phyloP scores from a whole-genome alignment of 495 filamentous ascomycete species.

The Lophiostoma macrostomum region DNA sequence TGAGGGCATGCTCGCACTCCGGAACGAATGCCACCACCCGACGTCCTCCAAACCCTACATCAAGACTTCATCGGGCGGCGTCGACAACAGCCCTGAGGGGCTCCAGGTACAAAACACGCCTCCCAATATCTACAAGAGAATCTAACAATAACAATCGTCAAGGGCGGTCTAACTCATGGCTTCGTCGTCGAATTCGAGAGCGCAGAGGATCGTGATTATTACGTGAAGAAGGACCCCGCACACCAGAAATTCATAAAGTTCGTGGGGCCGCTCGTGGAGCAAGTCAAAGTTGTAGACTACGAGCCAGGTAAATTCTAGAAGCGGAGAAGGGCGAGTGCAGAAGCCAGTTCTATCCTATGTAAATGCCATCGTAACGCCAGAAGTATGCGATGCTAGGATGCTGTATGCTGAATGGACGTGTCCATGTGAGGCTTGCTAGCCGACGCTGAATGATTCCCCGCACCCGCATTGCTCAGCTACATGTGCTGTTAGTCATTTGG shows the following conservation, averaged over 20 bases:
- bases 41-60: slow-evolving; percentile 56
- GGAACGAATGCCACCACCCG: slow-evolving; percentile 49
- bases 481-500: slow-evolving; percentile 11
- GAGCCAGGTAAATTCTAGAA: slow-evolving; percentile 41
- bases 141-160: neutral
- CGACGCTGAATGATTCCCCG: slow-evolving; percentile 95
- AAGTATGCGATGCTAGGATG: slow-evolving; percentile 28
- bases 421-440: slow-evolving; percentile 21
- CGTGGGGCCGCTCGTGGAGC: slow-evolving; percentile 34
- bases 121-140: neutral
- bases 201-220: slow-evolving; percentile 40
- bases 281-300: slow-evolving; percentile 46
- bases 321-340: slow-evolving; percentile 10
- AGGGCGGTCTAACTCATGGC: slow-evolving; percentile 57
- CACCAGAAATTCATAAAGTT: slow-evolving; percentile 37
- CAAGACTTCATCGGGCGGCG: slow-evolving; percentile 55
- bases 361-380: slow-evolving; percentile 16
- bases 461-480: slow-evolving; percentile 96
- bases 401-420: neutral
- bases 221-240: slow-evolving; percentile 44
- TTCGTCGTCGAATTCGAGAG: slow-evolving; percentile 63
- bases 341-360: neutral
- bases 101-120: slow-evolving; percentile 49
- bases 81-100: slow-evolving; percentile 63
- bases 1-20: slow-evolving; percentile 40